Evolutionary conservation across 1,284 basidiomycete species (phyloP), one percentile per base, ranked within the genome.

Genomic region (Apiotrichum domesticum): DNA sequence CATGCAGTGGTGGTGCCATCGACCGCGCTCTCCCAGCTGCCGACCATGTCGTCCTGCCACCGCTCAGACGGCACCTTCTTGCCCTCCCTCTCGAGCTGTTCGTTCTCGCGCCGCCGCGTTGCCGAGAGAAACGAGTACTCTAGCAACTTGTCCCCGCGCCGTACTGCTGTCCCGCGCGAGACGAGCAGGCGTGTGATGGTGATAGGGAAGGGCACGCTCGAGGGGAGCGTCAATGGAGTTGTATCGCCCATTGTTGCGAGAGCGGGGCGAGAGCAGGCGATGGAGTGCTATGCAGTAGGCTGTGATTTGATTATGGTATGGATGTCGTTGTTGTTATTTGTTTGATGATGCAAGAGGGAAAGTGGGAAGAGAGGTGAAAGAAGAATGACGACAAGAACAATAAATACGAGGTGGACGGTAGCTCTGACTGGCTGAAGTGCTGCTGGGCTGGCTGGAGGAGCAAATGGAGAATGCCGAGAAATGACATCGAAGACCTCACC

Each of bases 1-100:
- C 78, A 79, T 3, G 57, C 51, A 1, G 63, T 66, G 3, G 74
- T 63, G 5, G 72, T 65, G 9, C 92, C 92, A 62, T 90, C 87
- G 35, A 94, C 80, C 32, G 88, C 81, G 49, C 84, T 84, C 71
- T 95, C 92, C 88, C 90, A 96, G 48, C 86, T 87, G 57, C 88
- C 88, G 68, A 89, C 88, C 63, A 87, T 83, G 56, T 84, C 82
- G 72, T 89, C 85, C 71, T 62, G 79, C 69, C 59, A 79, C 78
- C 61, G 73, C 52, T 68, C 55, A 46, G 64, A 59, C 10, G 59
- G 59, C 39, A 63, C 61, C 1, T 59, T 60, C 14, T 55, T 47
- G 21, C 62, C 62, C 10, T 58, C 54, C 40, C 51, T 50, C 13
- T 55, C 60, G 11, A 58, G 54, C 21, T 57, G 63, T 37, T 32